Base-by-base conservation (phyloP, 371 early-diverging fungal species). In the Syncephalastrum sp. region DNA sequence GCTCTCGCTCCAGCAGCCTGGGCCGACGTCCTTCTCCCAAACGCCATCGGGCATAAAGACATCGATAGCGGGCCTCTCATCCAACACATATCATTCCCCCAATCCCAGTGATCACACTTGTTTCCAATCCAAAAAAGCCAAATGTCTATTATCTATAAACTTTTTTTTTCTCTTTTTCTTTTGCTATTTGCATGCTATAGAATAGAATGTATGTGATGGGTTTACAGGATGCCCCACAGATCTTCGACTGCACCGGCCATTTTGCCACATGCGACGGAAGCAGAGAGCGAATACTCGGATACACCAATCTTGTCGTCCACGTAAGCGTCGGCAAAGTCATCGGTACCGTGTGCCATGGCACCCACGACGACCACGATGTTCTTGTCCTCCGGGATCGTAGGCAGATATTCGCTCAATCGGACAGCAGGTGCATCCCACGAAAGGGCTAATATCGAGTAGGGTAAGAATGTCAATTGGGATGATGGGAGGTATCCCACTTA, bases 301-400 rank as follows among this genome's bases (percentile, higher is more conserved):
- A 98, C 84, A 53, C 94, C 89, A 53, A 98, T 94, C 80, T 96
- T 98, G 56, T 95, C 94, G 72, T 97, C 97, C 17, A 92, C 91
- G 62, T 90, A 91, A n/a, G 84, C 69, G 66, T 97, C 97, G 1
- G 92, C 97, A 86, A 94, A 97, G 65, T 91, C 85, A 69, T 97
- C 97, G 29, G 81, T 81, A 50, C 99, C 98, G 66, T 94, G 96
- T n/a, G 98, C 95, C 89, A 97, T 89, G 12, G 98, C 97, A 55
- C 98, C 98, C 29, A 99, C 85, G 38, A 94, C 92, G 42, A 97
- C 91, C 8, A 91, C 91, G 42, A 97, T 83, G 48, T 86, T 87
- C 61, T 91, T 82, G 53, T 92, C 91, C 42, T 76, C 70, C 3
- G 91, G 91, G 24, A 97, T 80, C 5, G 89, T 84, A 13, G 88